phyloP scores from a whole-genome alignment of 2,329 filamentous ascomycete genomes.

The Trichoderma atrobrunneum region DNA sequence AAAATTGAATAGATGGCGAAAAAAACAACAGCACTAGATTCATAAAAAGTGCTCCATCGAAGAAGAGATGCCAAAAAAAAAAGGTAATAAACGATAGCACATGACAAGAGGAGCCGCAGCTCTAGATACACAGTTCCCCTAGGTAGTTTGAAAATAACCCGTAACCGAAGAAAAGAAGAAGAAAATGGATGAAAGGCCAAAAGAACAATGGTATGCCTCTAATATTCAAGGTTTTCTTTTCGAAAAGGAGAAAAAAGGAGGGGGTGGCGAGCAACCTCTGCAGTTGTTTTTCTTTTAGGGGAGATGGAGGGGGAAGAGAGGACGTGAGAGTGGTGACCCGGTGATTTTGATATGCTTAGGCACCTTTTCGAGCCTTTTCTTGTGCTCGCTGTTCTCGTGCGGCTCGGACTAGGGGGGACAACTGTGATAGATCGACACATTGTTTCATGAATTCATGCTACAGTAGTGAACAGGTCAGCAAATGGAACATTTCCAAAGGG shows the following conservation, averaged over 20 bases:
- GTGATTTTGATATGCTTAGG: neutral
- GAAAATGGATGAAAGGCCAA: neutral
- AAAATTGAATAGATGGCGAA: neutral
- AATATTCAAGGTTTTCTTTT: constrained; percentile 8
- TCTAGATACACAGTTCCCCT: constrained; percentile 13
- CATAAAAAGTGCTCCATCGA: constrained; percentile 4
- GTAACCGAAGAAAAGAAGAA: neutral
- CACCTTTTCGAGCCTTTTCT: constrained; percentile 71
- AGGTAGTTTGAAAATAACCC: neutral
- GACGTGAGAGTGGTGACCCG: neutral
- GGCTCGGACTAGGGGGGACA: constrained; percentile 83
- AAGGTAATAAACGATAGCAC: neutral
- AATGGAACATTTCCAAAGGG: neutral
- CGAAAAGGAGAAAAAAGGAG: neutral
- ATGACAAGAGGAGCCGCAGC: constrained; percentile 4
- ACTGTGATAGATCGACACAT: constrained; percentile 70
- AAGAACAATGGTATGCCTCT: neutral
- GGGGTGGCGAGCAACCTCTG: neutral
- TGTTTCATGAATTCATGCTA: constrained; percentile 79
- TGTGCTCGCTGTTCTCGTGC: constrained; percentile 81
- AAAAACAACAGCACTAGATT: neutral
- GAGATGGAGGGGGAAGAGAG: neutral
- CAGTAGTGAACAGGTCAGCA: constrained; percentile 21
- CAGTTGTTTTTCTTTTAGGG: neutral
- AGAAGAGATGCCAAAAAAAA: neutral